Percentiles rank a stretch among this genome's conserved stretches.
phyloP scores from a whole-genome alignment of 1,139 yeast species.

The Sugiyamaella novakii region DNA sequence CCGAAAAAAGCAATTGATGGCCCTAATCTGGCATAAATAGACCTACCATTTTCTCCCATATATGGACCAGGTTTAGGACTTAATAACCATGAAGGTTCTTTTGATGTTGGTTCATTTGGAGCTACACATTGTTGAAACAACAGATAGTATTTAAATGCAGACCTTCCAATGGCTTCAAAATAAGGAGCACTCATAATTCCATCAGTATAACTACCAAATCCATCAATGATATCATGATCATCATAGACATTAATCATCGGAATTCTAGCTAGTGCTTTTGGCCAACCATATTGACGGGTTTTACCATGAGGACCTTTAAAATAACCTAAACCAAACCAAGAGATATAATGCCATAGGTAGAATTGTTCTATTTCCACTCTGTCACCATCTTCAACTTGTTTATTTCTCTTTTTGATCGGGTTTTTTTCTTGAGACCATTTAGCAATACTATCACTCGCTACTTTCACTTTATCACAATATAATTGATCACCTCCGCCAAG shows the following conservation, averaged over 20 bases:
- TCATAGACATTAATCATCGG: constrained; percentile 86
- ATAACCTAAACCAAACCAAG: constrained; percentile 88
- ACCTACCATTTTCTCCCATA: constrained; percentile 64
- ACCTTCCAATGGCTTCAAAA: constrained; percentile 68
- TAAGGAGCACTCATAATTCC: constrained; percentile 70
- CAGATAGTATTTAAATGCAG: constrained; percentile 85
- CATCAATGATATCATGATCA: constrained; percentile 89
- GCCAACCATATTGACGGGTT: constrained; percentile 67
- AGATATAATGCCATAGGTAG: constrained; percentile 71
- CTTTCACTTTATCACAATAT: constrained; percentile 79
- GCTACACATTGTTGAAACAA: constrained; percentile 84
- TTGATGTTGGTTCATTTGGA: constrained; percentile 46
- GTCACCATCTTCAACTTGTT: constrained; percentile 52
- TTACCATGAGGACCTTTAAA: constrained; percentile 72
- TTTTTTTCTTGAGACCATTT: constrained; percentile 64
- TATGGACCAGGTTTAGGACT: constrained; percentile 58
- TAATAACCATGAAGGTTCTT: constrained; percentile 42
- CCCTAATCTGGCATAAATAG: constrained; percentile 74
- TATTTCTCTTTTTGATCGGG: constrained; percentile 49
- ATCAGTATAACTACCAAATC: constrained; percentile 85
- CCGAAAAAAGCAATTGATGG: constrained; percentile 71
- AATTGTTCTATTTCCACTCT: constrained; percentile 58
- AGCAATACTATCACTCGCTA: constrained; percentile 49
- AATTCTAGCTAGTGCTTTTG: constrained; percentile 75
- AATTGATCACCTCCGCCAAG: constrained; percentile 97